These are phyloP conservation scores for Cornus controversa DNA, from an alignment of 148 eudicot genomes.

Conservation along the genomic window DNA sequence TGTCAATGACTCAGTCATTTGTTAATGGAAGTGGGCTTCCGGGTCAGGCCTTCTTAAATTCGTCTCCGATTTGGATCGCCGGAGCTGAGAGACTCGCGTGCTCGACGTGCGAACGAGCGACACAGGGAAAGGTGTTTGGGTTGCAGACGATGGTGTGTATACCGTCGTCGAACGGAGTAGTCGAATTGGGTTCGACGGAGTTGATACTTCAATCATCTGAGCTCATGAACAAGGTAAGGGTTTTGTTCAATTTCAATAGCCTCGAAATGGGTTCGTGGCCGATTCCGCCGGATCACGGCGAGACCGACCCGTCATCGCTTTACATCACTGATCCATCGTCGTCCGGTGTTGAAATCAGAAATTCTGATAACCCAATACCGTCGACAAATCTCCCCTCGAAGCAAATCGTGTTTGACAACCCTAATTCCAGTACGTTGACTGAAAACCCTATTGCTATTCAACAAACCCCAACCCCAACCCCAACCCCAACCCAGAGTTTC, in stretches of 20 bases:
- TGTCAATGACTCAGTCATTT: constrained; percentile 79
- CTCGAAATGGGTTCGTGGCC: constrained; percentile 13
- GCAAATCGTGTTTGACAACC: constrained; percentile 27
- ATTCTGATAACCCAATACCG: neutral
- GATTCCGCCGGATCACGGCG: constrained; percentile 24
- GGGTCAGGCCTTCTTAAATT: constrained; percentile 48
- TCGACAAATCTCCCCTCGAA: constrained; percentile 12
- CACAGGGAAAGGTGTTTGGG: constrained; percentile 53
- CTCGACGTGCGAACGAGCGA: constrained; percentile 53
- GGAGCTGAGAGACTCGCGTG: constrained; percentile 42
- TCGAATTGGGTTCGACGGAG: constrained; percentile 73
- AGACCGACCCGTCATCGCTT: constrained; percentile 68
- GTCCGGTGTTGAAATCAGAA: constrained; percentile 12
- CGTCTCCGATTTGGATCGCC: constrained; percentile 57
- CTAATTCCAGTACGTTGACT: constrained; percentile 22
- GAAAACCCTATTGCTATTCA: constrained; percentile 30
- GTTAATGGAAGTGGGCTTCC: constrained; percentile 58
- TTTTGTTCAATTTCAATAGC: constrained; percentile 38
- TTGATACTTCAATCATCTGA: constrained; percentile 42
- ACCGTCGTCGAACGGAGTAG: constrained; percentile 55
- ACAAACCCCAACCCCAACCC: constrained; percentile 19
- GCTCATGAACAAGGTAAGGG: constrained; percentile 49
- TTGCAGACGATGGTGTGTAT: constrained; percentile 64
- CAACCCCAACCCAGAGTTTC: constrained; percentile 25
- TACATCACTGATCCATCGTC: constrained; percentile 66